A percentile compares a stretch with the other conserved stretches of the same genome.
phyloP scores from a whole-genome alignment of 352 stramenopile genomes.

The Phytophthora ramorum region DNA sequence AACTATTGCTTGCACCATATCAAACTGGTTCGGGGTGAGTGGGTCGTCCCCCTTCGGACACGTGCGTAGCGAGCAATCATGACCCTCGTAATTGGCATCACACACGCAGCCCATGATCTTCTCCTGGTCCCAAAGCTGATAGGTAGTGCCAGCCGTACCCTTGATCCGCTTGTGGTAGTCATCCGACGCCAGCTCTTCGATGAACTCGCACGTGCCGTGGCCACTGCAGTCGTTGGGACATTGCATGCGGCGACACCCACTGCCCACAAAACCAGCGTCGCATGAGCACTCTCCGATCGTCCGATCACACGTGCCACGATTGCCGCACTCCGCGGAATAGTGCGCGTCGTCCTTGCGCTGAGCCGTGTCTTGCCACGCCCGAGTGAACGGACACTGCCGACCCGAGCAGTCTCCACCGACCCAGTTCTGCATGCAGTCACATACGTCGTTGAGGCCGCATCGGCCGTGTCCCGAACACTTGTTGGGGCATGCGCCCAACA shows the following conservation, averaged over 20 bases:
- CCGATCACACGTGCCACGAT: conserved; percentile 77
- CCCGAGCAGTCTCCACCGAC: conserved; percentile 67
- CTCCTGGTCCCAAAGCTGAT: conserved; percentile 81
- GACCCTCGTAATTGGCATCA: conserved; percentile 60
- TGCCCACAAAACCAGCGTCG: conserved; percentile 79
- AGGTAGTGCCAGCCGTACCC: conserved; percentile 36
- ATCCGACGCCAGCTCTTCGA: conserved; percentile 63
- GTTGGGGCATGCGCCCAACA: conserved; percentile 59
- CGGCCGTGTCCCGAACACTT: conserved; percentile 68
- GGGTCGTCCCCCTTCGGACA: conserved; percentile 75
- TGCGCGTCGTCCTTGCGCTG: conserved; percentile 60
- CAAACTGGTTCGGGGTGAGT: conserved; percentile 50
- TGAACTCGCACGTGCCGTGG: conserved; percentile 74
- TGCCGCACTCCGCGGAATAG: conserved; percentile 59
- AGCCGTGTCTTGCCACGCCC: conserved; percentile 66
- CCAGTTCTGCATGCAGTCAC: conserved; percentile 69
- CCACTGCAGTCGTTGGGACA: conserved; percentile 63
- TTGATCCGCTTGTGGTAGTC: conserved; percentile 53
- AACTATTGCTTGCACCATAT: conserved; percentile 60
- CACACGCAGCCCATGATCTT: conserved; percentile 87
- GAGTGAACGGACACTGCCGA: conserved; percentile 51
- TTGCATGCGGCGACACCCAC: conserved; percentile 66
- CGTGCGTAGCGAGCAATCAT: conserved; percentile 61
- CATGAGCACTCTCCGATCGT: conserved; percentile 80
- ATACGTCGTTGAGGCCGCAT: conserved; percentile 69